Conservation (phyloP, 306 rosid genomes). For the Vigna unguiculata region DNA sequence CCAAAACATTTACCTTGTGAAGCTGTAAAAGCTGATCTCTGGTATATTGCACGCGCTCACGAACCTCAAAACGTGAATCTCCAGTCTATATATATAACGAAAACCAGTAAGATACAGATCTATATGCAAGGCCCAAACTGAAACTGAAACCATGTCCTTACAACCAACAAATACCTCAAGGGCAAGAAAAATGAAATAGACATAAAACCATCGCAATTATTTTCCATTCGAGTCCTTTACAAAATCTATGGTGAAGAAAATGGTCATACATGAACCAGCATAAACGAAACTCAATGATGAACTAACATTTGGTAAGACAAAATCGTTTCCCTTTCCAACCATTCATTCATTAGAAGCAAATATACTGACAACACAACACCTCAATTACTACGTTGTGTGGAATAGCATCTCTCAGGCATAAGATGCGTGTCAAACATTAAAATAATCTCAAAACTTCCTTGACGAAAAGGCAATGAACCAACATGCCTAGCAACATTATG, state of each 20-base stretch:
- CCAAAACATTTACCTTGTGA: slow-evolving; percentile 58
- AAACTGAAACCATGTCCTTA: not conserved
- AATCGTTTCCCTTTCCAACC: not conserved
- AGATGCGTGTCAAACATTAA: not conserved
- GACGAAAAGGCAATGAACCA: not conserved
- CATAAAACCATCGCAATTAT: not conserved
- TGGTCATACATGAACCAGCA: not conserved
- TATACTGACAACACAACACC: not conserved
- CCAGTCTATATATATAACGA: slow-evolving; percentile 61
- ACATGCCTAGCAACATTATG: not conserved
- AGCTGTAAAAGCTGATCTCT: slow-evolving; percentile 71
- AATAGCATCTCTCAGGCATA: not conserved
- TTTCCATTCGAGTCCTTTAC: not conserved
- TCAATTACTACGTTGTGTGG: not conserved
- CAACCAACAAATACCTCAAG: slow-evolving; percentile 9
- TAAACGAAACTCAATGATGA: not conserved
- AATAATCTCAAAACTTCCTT: not conserved
- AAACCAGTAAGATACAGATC: slow-evolving; percentile 10
- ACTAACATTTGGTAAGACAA: not conserved
- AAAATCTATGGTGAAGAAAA: not conserved
- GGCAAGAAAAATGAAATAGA: slow-evolving; percentile 12
- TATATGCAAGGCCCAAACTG: not conserved
- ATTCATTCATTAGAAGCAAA: not conserved
- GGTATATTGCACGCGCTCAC: slow-evolving; percentile 65
- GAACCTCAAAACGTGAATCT: slow-evolving; percentile 78